phyloP scores from a whole-genome alignment of 2,329 filamentous ascomycete species.

The Lithohypha guttulata region DNA sequence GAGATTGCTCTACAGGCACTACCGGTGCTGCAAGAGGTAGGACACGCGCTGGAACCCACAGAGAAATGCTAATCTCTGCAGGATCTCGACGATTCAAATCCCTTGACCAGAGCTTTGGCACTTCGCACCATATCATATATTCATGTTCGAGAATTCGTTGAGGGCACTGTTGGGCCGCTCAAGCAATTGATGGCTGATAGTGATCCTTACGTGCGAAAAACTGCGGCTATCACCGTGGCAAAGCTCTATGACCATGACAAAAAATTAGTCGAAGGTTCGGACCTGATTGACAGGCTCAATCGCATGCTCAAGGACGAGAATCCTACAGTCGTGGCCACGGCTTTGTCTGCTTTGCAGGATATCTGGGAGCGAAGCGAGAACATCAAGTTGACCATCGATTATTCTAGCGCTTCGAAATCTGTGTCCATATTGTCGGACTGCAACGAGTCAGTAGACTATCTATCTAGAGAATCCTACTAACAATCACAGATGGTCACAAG shows the following conservation, averaged over 20 bases:
- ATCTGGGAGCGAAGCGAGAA: conserved; percentile 97
- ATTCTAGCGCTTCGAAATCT: conserved; percentile 94
- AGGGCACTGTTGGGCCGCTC: conserved; percentile 74
- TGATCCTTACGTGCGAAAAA: conserved; percentile 96
- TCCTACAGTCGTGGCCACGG: conserved; percentile 91
- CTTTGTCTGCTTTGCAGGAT: conserved; percentile 82
- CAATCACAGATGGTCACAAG: conserved; percentile 77
- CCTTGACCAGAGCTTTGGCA: conserved; percentile 81
- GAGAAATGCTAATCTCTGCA: conserved; percentile 28
- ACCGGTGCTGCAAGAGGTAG: conserved; percentile 69
- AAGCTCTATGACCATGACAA: conserved; percentile 97
- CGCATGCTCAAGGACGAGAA: conserved; percentile 87
- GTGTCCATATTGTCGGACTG: conserved; percentile 93
- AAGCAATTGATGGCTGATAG: conserved; percentile 72
- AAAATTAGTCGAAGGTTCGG: conserved; percentile 76
- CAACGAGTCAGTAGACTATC: conserved; percentile 83
- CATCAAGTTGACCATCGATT: conserved; percentile 97
- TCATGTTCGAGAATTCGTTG: conserved; percentile 90
- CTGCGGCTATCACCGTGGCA: conserved; percentile 87
- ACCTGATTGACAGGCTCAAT: conserved; percentile 86
- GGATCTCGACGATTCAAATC: conserved; percentile 91
- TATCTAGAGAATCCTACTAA: neutral
- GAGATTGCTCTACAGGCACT: conserved; percentile 90
- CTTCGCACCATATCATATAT: conserved; percentile 95
- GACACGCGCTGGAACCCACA: conserved; percentile 19